Evolutionary conservation across 352 stramenopile species (phyloP).

Genomic region (Phytophthora boehmeriae): DNA sequence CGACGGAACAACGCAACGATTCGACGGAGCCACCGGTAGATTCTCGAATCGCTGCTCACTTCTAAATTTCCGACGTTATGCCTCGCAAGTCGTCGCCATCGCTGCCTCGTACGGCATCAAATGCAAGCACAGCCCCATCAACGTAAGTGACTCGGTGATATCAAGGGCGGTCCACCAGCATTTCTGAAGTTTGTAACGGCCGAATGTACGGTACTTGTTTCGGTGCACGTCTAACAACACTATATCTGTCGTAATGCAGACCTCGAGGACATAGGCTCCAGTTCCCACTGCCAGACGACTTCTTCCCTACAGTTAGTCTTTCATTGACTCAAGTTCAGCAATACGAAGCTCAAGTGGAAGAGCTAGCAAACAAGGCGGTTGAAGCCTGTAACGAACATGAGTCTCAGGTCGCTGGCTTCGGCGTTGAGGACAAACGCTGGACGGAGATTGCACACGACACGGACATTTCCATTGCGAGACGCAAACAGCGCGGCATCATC

Average conservation of each 20-base stretch:
- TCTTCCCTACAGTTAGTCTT: conserved; percentile 45
- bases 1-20: conserved; percentile 23
- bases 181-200: conserved; percentile 38
- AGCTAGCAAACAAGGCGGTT: conserved; percentile 28
- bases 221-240: conserved; percentile 14
- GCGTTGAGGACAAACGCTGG: conserved; percentile 29
- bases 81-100: conserved; percentile 34
- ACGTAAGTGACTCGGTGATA: conserved; percentile 26
- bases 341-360: conserved; percentile 32
- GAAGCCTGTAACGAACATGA: conserved; percentile 42
- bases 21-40: neutral
- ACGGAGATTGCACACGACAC: conserved; percentile 33
- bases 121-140: conserved; percentile 21
- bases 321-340: conserved; percentile 36
- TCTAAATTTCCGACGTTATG: conserved; percentile 27
- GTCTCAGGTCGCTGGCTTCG: conserved; percentile 28
- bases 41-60: conserved; percentile 19
- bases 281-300: conserved; percentile 50
- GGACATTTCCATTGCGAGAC: conserved; percentile 36
- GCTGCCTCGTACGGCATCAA: conserved; percentile 23
- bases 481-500: conserved; percentile 25
- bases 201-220: conserved; percentile 4
- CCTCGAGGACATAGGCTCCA: conserved; percentile 32
- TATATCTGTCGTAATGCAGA: conserved; percentile 11
- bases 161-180: neutral